Conservation (phyloP, 306 rosid species). For the Pyrus communis region DNA sequence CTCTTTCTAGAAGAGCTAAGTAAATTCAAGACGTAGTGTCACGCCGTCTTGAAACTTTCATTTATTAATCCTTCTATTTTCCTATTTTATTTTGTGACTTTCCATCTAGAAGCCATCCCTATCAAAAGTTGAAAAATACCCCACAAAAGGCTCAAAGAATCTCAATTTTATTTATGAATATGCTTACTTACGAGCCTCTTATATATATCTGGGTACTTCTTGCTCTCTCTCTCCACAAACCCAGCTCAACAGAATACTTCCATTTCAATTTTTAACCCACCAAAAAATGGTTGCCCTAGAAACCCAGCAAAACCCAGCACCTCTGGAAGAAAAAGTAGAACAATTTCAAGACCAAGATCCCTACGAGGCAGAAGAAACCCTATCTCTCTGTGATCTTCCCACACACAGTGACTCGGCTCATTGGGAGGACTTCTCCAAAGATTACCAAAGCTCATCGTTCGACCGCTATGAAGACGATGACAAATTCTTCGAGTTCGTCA, state of each 20-base stretch:
- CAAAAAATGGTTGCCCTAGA: slow-evolving; percentile 33
- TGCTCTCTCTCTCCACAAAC: neutral
- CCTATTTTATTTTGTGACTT: neutral
- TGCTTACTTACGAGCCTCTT: neutral
- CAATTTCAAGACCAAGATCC: slow-evolving; percentile 22
- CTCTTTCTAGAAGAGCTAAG: slow-evolving; percentile 47
- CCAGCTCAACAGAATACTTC: neutral
- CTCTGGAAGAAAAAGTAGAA: slow-evolving; percentile 17
- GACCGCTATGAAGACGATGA: slow-evolving; percentile 27
- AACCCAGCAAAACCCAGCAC: neutral
- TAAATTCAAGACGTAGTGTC: neutral
- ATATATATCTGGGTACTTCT: slow-evolving; percentile 11
- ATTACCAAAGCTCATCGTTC: slow-evolving; percentile 15
- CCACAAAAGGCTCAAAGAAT: neutral
- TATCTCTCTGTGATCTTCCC: slow-evolving; percentile 75
- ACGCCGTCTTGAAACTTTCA: neutral
- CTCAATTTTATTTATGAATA: neutral
- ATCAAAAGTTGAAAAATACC: neutral
- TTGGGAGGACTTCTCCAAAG: slow-evolving; percentile 36
- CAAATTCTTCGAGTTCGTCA: slow-evolving; percentile 65
- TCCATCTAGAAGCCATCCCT: slow-evolving; percentile 55
- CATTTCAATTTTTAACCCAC: neutral
- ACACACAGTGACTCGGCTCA: slow-evolving; percentile 30
- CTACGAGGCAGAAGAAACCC: slow-evolving; percentile 52
- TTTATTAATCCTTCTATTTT: neutral